Evolutionary conservation across 805 yeast genomes (phyloP).

Genomic region (Saccharomycopsis selenospora): DNA sequence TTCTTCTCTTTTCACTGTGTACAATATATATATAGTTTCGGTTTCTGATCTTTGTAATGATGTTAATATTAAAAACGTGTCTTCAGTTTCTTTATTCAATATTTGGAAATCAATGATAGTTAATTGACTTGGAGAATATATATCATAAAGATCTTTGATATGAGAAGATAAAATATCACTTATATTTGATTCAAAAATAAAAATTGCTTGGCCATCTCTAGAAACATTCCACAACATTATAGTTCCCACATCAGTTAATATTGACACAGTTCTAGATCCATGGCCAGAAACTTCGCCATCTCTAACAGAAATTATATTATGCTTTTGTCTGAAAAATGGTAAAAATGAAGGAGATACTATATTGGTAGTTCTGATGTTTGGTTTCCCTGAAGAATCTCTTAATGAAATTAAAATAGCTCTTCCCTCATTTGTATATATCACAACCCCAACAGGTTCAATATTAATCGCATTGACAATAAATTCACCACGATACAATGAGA

Average conservation of each 20-base stretch:
- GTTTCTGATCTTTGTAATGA: constrained; percentile 32
- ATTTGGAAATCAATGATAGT: constrained; percentile 58
- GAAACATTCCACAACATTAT: constrained; percentile 44
- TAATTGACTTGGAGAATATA: constrained; percentile 42
- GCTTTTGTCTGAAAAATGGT: constrained; percentile 24
- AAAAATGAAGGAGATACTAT: constrained; percentile 30
- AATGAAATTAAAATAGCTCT: constrained; percentile 55
- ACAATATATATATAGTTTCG: constrained; percentile 39
- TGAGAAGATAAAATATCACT: constrained; percentile 33
- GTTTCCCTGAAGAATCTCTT: constrained; percentile 63
- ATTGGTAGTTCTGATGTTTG: constrained; percentile 30
- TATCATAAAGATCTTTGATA: constrained; percentile 43
- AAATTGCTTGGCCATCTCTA: constrained; percentile 36
- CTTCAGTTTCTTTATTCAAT: constrained; percentile 31
- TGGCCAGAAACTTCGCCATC: constrained; percentile 46
- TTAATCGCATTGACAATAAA: constrained; percentile 47
- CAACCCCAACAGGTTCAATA: constrained; percentile 69
- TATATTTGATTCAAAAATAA: constrained; percentile 32
- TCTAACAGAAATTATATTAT: constrained; percentile 50
- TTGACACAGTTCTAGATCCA: constrained; percentile 39
- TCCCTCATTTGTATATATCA: constrained; percentile 63
- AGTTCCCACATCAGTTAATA: constrained; percentile 38
- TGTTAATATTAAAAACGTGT: constrained; percentile 43
- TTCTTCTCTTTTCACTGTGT: constrained; percentile 44
- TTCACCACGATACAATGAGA: constrained; percentile 48